Percentiles rank a stretch among this genome's conserved stretches.
phyloP scores from a whole-genome alignment of 2,329 filamentous ascomycete genomes.

The Leptosphaerulina australis region DNA sequence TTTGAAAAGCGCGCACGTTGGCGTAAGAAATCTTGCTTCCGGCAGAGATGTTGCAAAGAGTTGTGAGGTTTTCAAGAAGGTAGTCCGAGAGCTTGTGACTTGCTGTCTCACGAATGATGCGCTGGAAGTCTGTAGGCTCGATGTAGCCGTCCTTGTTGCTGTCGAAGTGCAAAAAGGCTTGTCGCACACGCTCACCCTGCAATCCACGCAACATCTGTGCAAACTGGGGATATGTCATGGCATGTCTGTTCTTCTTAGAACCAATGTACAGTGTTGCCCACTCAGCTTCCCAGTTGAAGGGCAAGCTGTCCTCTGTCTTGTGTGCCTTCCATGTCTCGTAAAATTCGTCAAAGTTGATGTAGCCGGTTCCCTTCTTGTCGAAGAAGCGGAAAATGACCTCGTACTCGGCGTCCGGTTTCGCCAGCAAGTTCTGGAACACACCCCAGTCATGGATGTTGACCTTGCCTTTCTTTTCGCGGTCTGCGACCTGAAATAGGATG shows the following conservation, averaged over 20 bases:
- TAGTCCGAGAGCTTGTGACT: constrained; percentile 98
- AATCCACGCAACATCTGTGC: constrained; percentile 96
- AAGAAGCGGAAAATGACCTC: constrained; percentile 98
- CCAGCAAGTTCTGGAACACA: constrained; percentile 90
- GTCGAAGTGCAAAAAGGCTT: constrained; percentile 92
- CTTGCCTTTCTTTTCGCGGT: constrained; percentile 74
- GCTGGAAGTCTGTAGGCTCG: constrained; percentile 92
- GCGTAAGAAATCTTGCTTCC: constrained; percentile 96
- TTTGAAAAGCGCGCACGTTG: constrained; percentile 96
- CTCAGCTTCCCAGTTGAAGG: constrained; percentile 96
- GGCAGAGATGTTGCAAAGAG: constrained; percentile 90
- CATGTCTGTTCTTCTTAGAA: constrained; percentile 82
- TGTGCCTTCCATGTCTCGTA: constrained; percentile 83
- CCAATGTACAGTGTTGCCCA: constrained; percentile 97
- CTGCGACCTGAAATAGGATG: constrained; percentile 90
- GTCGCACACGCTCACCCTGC: constrained; percentile 92
- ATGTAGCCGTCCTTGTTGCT: constrained; percentile 93
- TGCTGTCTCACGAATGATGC: constrained; percentile 91
- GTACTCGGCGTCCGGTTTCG: constrained; percentile 96
- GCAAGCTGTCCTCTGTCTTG: constrained; percentile 82
- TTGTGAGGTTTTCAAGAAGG: constrained; percentile 85
- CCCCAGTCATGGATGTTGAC: constrained; percentile 86
- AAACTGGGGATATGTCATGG: constrained; percentile 95
- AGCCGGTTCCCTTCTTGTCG: constrained; percentile 81
- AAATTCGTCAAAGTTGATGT: constrained; percentile 89